Evolutionary conservation across 73 alveolate species (phyloP).

Genomic region (Paramecium sexaurelia): DNA sequence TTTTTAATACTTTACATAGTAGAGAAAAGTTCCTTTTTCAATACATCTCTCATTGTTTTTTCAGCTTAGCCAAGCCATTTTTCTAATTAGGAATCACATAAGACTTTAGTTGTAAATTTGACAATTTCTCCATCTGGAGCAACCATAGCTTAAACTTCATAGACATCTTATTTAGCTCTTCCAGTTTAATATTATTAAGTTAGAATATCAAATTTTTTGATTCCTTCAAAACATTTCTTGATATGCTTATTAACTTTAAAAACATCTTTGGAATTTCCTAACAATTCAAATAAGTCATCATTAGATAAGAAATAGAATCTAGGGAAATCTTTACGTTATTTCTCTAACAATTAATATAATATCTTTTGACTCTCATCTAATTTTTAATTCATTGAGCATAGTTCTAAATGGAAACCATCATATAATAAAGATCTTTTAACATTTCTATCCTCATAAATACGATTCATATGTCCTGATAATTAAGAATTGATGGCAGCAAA

Average conservation of each 20-base stretch:
- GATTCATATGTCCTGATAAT: conserved; percentile 52
- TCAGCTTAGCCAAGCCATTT: conserved; percentile 94
- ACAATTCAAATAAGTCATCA: conserved; percentile 98
- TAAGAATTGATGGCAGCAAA: conserved; percentile 55
- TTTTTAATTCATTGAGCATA: conserved; percentile 72
- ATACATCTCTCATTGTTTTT: conserved; percentile 91
- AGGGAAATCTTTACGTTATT: conserved; percentile 96
- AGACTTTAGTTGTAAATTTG: conserved; percentile 81
- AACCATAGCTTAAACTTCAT: conserved; percentile 92
- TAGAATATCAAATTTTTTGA: conserved; percentile 78
- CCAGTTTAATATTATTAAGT: conserved; percentile 68
- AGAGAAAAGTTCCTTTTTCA: conserved; percentile 74
- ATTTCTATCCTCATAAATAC: conserved; percentile 42
- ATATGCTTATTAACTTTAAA: conserved; percentile 96
- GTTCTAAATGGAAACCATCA: conserved; percentile 64
- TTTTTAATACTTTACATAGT: conserved; percentile 56
- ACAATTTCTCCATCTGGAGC: conserved; percentile 96
- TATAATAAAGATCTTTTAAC: conserved; percentile 51
- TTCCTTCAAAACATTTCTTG: conserved; percentile 99
- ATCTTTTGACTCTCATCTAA: conserved; percentile 96
- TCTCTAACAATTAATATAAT: conserved; percentile 95
- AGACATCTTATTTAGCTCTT: conserved; percentile 67
- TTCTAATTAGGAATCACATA: conserved; percentile 94
- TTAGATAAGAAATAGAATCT: conserved; percentile 99
- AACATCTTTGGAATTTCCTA: conserved; percentile 98